Evolutionary conservation across 495 filamentous ascomycete genomes (phyloP).

Genomic region (Staphylotrichum longicolle): DNA sequence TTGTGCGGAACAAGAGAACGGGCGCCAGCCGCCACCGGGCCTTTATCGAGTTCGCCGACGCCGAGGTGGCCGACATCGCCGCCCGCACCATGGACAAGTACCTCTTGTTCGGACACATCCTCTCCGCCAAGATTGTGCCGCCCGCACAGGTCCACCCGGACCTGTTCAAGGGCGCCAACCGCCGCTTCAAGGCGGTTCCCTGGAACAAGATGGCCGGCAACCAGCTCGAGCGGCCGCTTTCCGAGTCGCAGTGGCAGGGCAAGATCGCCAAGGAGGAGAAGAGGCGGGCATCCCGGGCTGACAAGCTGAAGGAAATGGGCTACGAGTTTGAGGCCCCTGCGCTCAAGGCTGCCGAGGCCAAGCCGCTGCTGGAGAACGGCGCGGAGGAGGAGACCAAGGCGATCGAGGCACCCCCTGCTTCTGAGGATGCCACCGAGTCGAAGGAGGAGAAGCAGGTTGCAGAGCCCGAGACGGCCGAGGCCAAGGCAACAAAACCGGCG

Average conservation of each 20-base stretch:
- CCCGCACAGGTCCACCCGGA: conserved; percentile 72
- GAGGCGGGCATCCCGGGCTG: conserved; percentile 60
- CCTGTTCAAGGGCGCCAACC: conserved; percentile 83
- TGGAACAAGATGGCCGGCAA: conserved; percentile 79
- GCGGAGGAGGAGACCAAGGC: conserved; percentile 32
- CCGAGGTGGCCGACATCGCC: conserved; percentile 80
- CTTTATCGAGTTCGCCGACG: conserved; percentile 82
- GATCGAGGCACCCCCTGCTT: conserved; percentile 28
- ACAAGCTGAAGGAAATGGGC: conserved; percentile 74
- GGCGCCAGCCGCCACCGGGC: conserved; percentile 88
- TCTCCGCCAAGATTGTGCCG: conserved; percentile 79
- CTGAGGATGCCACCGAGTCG: conserved; percentile 20
- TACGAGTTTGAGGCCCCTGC: conserved; percentile 79
- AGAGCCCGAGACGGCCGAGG: conserved; percentile 15
- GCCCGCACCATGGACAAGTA: conserved; percentile 97
- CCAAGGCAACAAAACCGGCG: conserved; percentile 23
- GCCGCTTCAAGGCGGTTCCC: conserved; percentile 81
- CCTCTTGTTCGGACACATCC: conserved; percentile 86
- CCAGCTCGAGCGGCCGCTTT: conserved; percentile 64
- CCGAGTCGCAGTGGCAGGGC: conserved; percentile 70
- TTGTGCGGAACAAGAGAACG: conserved; percentile 87
- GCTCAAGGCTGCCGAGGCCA: conserved; percentile 60
- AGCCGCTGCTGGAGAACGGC: conserved; percentile 39
- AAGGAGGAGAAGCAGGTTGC: conserved; percentile 19
- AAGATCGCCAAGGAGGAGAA: conserved; percentile 67